Conservation (phyloP, 441 rosid genomes). For the Omphalea diandra region DNA sequence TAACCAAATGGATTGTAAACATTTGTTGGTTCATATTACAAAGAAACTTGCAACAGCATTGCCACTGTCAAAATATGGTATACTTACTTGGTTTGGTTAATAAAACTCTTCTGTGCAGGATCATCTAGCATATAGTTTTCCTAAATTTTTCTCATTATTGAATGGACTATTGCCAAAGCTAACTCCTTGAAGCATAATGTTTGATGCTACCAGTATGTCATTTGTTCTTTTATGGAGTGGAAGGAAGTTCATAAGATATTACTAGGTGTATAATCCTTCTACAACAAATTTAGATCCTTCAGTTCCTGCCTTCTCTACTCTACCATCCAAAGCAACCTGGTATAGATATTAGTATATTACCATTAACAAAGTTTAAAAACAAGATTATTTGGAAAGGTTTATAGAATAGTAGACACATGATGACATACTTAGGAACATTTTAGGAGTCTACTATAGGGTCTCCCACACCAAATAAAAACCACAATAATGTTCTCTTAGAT, state of each 20-base stretch:
- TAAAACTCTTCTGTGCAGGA: no score
- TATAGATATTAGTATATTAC: no score
- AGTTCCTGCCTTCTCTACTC: no score
- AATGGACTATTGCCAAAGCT: not conserved
- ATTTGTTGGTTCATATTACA: not conserved
- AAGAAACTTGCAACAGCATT: not conserved
- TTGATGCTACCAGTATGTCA: not conserved
- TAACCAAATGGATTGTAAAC: not conserved
- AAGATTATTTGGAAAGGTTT: no score
- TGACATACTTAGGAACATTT: no score
- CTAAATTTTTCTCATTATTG: not conserved
- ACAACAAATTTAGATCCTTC: not conserved
- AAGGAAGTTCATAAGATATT: not conserved
- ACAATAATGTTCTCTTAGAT: no score
- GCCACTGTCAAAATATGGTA: not conserved
- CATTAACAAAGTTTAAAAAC: no score
- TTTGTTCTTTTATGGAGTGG: not conserved
- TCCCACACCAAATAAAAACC: no score
- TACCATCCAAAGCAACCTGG: no score
- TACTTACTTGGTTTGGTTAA: not conserved
- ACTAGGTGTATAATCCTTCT: not conserved
- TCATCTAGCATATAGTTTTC: no score
- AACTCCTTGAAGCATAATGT: not conserved
- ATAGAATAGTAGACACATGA: no score
- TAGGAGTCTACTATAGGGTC: no score